Percentiles rank a stretch among this genome's conserved stretches.
Evolutionary conservation across 306 rosid species (phyloP).

Genomic region (Cicer judaicum): DNA sequence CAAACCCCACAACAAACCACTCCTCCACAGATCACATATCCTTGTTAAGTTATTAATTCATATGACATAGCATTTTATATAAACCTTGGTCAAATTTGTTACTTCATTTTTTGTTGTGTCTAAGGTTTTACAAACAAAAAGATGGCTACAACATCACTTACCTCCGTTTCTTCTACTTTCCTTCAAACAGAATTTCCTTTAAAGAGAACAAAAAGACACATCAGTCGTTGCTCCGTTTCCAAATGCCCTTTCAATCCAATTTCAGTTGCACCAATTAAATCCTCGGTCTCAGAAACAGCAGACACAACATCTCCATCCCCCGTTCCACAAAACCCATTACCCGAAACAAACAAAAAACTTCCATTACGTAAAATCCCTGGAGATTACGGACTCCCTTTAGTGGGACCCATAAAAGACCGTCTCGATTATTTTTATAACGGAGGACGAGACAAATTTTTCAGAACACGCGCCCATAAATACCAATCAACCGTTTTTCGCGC

Average conservation of each 20-base stretch:
- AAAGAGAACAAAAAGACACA: slow-evolving; percentile 6
- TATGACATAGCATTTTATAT: too few relatives aligned
- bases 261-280: slow-evolving; percentile 40
- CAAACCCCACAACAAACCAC: too few relatives aligned
- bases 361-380: slow-evolving; percentile 78
- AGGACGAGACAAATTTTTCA: slow-evolving; percentile 72
- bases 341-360: slow-evolving; percentile 38
- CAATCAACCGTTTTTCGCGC: slow-evolving; percentile 78
- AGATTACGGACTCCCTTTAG: slow-evolving; percentile 67
- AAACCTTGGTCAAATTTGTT: too few relatives aligned
- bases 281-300: slow-evolving; percentile 50
- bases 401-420: slow-evolving; percentile 76
- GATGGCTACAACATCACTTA: slow-evolving; percentile 40
- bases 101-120: too few relatives aligned
- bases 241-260: background rate
- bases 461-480: slow-evolving; percentile 62
- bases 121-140: background rate
- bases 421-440: slow-evolving; percentile 77
- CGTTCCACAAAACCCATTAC: background rate
- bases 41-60: too few relatives aligned
- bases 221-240: background rate
- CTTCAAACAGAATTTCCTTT: slow-evolving; percentile 46
- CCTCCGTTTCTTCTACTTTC: slow-evolving; percentile 45
- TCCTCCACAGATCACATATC: too few relatives aligned
- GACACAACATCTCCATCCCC: background rate